Base-by-base conservation (phyloP, 2,329 filamentous ascomycete species). In the Scedosporium boydii region DNA sequence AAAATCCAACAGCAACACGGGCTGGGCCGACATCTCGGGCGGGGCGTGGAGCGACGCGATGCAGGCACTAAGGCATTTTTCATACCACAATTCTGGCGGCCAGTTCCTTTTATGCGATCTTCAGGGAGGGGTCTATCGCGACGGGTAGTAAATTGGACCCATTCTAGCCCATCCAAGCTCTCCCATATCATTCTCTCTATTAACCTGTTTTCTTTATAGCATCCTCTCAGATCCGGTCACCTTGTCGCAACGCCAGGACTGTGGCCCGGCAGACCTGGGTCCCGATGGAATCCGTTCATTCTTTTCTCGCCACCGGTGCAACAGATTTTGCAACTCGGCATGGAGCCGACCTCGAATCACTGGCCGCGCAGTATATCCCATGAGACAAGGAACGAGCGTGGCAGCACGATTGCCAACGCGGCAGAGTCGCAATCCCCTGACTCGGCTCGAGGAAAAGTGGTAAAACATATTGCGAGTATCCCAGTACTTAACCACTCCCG, bases 21-120 rank as follows among this genome's bases (percentile, higher is more conserved):
- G 76, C 48, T 79, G 75, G 75, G 68, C 26, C 44, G 67, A 74
- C 62, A 65, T 68, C 6, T 64, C 64, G 0, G 62, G 56, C n/a
- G 53, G 53, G 53, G 46, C 57, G 3, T 76, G 75, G 74, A 68
- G 69, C 2, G 64, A 72, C 26, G 71, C 66, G 3, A 77, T 77
- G 74, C 76, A 78, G 65, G 74, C 75, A 1, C 68, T 77, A n/a
- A 77, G 75, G 66, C 75, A 79, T 67, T 77, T 77, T 62, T 76
- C 73, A 63, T 77, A 77, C 65, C 73, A 77, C 66, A 58, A 73
- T 48, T 67, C 74, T 0, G 70, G 71, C 23, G 75, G 76, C 4
- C 66, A 71, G 41, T 68, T 71, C 62, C 69, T 78, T 4, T 67
- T 78, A 1, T 78, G 74, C 65, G 76, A 78, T 64, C 69, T 78